Base-by-base conservation (phyloP, 75 land plant genomes). In the Selaginella tamariscina region DNA sequence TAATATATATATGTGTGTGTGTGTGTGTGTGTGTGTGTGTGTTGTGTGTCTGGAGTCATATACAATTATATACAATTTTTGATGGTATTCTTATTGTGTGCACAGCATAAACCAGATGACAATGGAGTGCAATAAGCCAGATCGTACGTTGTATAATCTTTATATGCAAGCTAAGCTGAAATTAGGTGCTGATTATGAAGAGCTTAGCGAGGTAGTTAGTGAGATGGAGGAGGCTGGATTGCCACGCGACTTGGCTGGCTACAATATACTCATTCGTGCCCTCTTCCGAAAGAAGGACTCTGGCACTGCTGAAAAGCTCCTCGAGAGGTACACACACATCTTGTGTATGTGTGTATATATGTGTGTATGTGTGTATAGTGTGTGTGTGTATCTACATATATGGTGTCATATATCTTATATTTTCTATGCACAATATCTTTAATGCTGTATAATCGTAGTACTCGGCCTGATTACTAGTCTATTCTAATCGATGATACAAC, bases 161-260 rank as follows among this genome's bases (percentile, higher is more conserved):
- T 68, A 66, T 1, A 54, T 73, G 1, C 70, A 68, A 28, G 75
- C 75, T 1, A 73, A 68, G 71, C 71, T 73, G 2, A 68, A 68
- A 13, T 31, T 56, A 21, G 75, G 71, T 8, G 72, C 71, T 15
- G 32, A 68, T 13, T 68, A 55, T 5, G 71, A 56, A 27, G 49
- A 30, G 24, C 55, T 73, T 44, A 20, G 18, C 26, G 49, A 67
- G 32, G 30, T 73, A 8, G 64, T 73, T 13, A 33, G 22, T 21
- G 75, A 73, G 27, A 73, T 73, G 75, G 73, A 73, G 65, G 31
- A 30, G 21, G 44, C 54, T 15, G 75, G 75, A 27, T 31, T 68
- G 1, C 68, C 20, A 11, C 75, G 69, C 11, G 67, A 68, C 24
- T 68, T 69, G 64, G 57, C 54, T 31, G 26, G 69, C 29, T 73